phyloP scores from a whole-genome alignment of 345 rosid species.

The Citrus glauca region DNA sequence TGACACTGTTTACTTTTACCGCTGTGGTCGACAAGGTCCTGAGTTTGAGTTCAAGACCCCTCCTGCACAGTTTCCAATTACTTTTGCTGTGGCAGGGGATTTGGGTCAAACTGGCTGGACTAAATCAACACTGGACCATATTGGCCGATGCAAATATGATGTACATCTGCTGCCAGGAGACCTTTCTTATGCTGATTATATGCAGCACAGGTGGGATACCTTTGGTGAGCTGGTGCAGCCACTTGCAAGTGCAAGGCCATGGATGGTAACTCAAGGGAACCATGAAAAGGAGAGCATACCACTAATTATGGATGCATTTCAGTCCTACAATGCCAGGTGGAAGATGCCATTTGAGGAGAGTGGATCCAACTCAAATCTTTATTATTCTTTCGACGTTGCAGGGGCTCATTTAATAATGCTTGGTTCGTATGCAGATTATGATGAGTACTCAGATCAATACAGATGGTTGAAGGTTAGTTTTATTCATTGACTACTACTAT shows the following conservation, averaged over 20 bases:
- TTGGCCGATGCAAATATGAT: slow-evolving; percentile 65
- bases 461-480: slow-evolving; percentile 72
- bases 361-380: slow-evolving; percentile 85
- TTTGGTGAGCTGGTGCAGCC: slow-evolving; percentile 91
- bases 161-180: slow-evolving; percentile 93
- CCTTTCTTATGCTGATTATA: slow-evolving; percentile 88
- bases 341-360: slow-evolving; percentile 93
- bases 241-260: slow-evolving; percentile 86
- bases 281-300: slow-evolving; percentile 83
- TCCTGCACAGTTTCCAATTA: slow-evolving; percentile 67
- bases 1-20: slow-evolving; percentile 61
- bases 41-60: slow-evolving; percentile 91
- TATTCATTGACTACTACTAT: neutral
- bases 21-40: slow-evolving; percentile 76
- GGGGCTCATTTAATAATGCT: slow-evolving; percentile 86
- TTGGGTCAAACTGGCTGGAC: slow-evolving; percentile 98
- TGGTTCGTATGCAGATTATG: slow-evolving; percentile 74
- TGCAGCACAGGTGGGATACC: slow-evolving; percentile 87
- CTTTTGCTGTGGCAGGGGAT: slow-evolving; percentile 93
- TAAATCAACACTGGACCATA: slow-evolving; percentile 81
- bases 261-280: slow-evolving; percentile 99
- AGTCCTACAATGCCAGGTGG: slow-evolving; percentile 84
- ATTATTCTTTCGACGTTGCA: slow-evolving; percentile 87
- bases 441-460: slow-evolving; percentile 67
- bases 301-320: slow-evolving; percentile 58